phyloP scores from a whole-genome alignment of 352 stramenopile species.

The Phytophthora pluvialis region DNA sequence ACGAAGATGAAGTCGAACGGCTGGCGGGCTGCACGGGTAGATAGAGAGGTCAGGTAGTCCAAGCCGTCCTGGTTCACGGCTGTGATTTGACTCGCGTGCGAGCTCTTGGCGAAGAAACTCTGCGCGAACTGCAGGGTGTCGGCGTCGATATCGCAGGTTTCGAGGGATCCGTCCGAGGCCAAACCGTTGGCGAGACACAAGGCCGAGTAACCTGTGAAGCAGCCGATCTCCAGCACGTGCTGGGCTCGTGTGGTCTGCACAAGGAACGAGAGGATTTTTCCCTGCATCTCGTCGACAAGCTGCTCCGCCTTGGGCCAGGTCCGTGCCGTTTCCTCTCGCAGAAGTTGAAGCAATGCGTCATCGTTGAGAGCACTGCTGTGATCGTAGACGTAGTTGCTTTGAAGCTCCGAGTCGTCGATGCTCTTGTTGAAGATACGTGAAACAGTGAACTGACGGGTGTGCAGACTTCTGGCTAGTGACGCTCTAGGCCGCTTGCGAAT shows the following conservation, averaged over 20 bases:
- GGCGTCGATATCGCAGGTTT: conserved; percentile 69
- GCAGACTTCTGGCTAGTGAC: conserved; percentile 35
- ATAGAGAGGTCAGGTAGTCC: conserved; percentile 42
- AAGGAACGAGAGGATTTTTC: conserved; percentile 73
- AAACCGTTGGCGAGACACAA: conserved; percentile 81
- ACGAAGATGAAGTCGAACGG: conserved; percentile 95
- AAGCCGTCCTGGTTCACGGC: conserved; percentile 51
- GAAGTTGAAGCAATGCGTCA: conserved; percentile 43
- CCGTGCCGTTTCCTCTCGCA: conserved; percentile 44
- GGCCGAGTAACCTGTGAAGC: conserved; percentile 95
- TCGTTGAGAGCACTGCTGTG: conserved; percentile 35
- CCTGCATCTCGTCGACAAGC: conserved; percentile 67
- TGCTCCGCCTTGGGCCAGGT: conserved; percentile 62
- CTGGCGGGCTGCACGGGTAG: conserved; percentile 13
- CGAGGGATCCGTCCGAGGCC: conserved; percentile 30
- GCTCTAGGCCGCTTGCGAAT: conserved; percentile 25
- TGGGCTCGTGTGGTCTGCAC: conserved; percentile 75
- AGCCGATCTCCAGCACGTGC: conserved; percentile 92
- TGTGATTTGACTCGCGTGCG: conserved; percentile 42
- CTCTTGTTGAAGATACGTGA: conserved; percentile 41
- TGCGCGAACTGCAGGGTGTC: conserved; percentile 55
- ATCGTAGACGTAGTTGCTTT: conserved; percentile 34
- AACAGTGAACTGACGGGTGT: conserved; percentile 28
- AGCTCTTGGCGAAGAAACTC: conserved; percentile 56
- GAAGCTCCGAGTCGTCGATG: conserved; percentile 30